Conservation (phyloP, 345 rosid species). For the Cardamine chenopodiifolia region DNA sequence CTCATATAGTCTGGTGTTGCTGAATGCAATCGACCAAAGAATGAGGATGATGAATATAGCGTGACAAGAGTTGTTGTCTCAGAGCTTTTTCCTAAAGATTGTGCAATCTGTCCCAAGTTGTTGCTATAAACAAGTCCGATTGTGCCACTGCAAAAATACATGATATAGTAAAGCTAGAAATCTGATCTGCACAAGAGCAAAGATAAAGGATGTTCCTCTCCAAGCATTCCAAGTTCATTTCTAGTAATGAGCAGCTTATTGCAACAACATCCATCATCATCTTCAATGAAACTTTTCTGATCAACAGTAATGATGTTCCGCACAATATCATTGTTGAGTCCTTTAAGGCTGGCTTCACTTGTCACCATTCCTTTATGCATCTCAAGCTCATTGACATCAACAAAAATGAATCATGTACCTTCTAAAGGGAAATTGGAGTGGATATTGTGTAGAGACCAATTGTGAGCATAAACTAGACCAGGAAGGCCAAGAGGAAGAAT, state of each 20-base stretch:
- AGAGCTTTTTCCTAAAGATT: constrained; percentile 65
- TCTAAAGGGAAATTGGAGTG: constrained; percentile 61
- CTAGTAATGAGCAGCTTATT: constrained; percentile 50
- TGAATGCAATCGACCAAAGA: constrained; percentile 87
- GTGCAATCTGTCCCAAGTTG: constrained; percentile 94
- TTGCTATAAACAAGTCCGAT: too few relatives aligned
- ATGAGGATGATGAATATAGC: constrained; percentile 88
- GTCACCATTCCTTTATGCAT: too few relatives aligned
- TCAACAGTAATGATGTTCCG: constrained; percentile 1
- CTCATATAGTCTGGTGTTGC: constrained; percentile 88
- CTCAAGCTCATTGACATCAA: constrained; percentile 85
- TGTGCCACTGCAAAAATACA: constrained; percentile 86
- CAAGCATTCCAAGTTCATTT: constrained; percentile 67
- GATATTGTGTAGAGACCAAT: constrained; percentile 70
- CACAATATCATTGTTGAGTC: constrained; percentile 36
- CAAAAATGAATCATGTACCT: constrained; percentile 71
- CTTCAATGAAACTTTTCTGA: constrained; percentile 41
- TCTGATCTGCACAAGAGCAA: constrained; percentile 68
- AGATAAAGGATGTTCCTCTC: constrained; percentile 66
- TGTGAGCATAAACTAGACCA: constrained; percentile 57
- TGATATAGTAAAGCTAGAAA: constrained; percentile 82
- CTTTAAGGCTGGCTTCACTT: constrained; percentile 51
- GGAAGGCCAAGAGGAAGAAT: too few relatives aligned
- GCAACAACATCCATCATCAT: constrained; percentile 49
- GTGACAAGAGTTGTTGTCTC: constrained; percentile 70